Conservation (phyloP, 345 rosid genomes). For the Bruguiera parviflora region DNA sequence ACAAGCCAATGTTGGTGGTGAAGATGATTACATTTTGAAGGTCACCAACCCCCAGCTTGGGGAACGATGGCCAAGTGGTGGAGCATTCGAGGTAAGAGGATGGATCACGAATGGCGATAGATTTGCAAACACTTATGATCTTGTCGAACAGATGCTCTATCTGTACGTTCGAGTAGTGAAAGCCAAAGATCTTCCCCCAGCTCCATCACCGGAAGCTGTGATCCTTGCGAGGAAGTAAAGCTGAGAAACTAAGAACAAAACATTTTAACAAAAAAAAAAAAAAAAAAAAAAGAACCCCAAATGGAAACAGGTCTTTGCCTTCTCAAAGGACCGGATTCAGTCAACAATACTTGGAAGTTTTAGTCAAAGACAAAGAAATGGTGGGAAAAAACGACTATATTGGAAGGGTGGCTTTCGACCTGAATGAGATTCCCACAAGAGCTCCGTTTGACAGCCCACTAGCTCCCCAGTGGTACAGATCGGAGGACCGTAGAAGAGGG, state of each 20-base stretch:
- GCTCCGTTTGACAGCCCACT: slow-evolving; percentile 90
- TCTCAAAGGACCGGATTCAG: slow-evolving; percentile 80
- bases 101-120: slow-evolving; percentile 65
- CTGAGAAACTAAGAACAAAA: slow-evolving; percentile 79
- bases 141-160: slow-evolving; percentile 79
- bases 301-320: slow-evolving; percentile 92
- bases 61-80: slow-evolving; percentile 58
- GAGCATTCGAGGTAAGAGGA: slow-evolving; percentile 65
- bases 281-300: slow-evolving; percentile 42
- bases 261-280: slow-evolving; percentile 59
- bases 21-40: slow-evolving; percentile 58
- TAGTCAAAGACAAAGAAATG: slow-evolving; percentile 68
- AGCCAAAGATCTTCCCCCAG: slow-evolving; percentile 76
- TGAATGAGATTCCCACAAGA: slow-evolving; percentile 81
- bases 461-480: slow-evolving; percentile 88
- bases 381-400: slow-evolving; percentile 68
- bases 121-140: slow-evolving; percentile 61
- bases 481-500: slow-evolving; percentile 68
- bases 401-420: slow-evolving; percentile 67
- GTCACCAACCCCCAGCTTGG: slow-evolving; percentile 67
- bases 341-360: slow-evolving; percentile 67
- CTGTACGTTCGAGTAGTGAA: slow-evolving; percentile 68
- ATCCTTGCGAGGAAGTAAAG: slow-evolving; percentile 88
- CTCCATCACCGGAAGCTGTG: slow-evolving; percentile 60
- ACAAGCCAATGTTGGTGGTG: slow-evolving; percentile 25